Evolutionary conservation across 1,284 basidiomycete species (phyloP).

Genomic region (Ustilago xerochloae): DNA sequence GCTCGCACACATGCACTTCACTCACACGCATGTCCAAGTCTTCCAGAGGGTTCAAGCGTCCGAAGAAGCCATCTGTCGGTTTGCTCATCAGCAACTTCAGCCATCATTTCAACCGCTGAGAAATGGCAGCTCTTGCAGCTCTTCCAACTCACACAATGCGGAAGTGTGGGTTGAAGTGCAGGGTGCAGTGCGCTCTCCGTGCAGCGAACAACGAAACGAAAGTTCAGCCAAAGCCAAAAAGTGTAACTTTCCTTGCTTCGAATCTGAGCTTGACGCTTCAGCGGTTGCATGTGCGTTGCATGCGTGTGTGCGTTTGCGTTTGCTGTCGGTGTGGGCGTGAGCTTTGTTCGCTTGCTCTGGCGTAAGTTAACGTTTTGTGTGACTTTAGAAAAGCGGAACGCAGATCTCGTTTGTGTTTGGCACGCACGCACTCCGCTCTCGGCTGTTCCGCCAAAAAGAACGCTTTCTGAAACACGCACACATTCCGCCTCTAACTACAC

Average conservation of each 20-base stretch:
- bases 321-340: background rate
- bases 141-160: background rate
- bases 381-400: background rate
- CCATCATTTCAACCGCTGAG: background rate
- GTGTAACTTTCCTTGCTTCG: background rate
- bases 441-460: background rate
- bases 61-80: background rate
- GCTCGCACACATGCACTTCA: background rate
- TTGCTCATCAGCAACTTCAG: too few relatives aligned
- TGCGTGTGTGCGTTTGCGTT: slow-evolving; percentile 9
- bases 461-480: slow-evolving; percentile 1
- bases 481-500: too few relatives aligned
- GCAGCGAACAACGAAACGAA: too few relatives aligned
- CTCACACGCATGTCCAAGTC: background rate
- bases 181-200: background rate
- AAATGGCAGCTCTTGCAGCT: background rate
- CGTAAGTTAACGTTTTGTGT: background rate
- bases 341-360: background rate
- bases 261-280: background rate
- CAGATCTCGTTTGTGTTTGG: background rate
- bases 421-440: too few relatives aligned
- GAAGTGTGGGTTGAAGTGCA: background rate
- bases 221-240: too few relatives aligned
- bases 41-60: background rate
- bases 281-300: background rate